Evolutionary conservation across 2,329 filamentous ascomycete genomes (phyloP).

Genomic region (Mycogone perniciosa): DNA sequence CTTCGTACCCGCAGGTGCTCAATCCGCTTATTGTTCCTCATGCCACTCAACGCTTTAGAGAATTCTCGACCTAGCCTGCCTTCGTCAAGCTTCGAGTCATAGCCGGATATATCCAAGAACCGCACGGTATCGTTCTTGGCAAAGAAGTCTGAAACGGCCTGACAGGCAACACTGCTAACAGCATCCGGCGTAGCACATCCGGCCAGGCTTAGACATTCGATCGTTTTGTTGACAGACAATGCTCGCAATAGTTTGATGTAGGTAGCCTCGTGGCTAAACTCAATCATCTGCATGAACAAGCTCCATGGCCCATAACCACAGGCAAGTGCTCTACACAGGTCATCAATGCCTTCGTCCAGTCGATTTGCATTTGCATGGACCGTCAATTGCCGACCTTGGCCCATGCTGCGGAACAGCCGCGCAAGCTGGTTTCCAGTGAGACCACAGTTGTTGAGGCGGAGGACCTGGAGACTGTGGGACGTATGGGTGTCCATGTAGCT

Average conservation of each 20-base stretch:
- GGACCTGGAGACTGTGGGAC: slow-evolving; percentile 35
- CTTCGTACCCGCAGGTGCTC: slow-evolving; percentile 50
- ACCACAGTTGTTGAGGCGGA: slow-evolving; percentile 47
- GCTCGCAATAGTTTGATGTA: slow-evolving; percentile 46
- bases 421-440: slow-evolving; percentile 45
- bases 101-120: slow-evolving; percentile 52
- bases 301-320: slow-evolving; percentile 42
- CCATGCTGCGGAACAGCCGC: slow-evolving; percentile 45
- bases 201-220: slow-evolving; percentile 47
- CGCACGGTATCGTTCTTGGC: slow-evolving; percentile 43
- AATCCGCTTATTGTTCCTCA: slow-evolving; percentile 38
- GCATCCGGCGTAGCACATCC: slow-evolving; percentile 46
- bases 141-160: slow-evolving; percentile 45
- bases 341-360: slow-evolving; percentile 45
- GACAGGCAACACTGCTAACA: slow-evolving; percentile 40
- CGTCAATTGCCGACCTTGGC: slow-evolving; percentile 40
- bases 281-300: slow-evolving; percentile 51
- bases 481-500: slow-evolving; percentile 37
- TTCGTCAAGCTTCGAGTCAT: slow-evolving; percentile 51
- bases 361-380: slow-evolving; percentile 47
- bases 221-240: slow-evolving; percentile 42
- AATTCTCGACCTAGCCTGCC: slow-evolving; percentile 49
- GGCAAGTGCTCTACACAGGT: slow-evolving; percentile 42
- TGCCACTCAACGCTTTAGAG: slow-evolving; percentile 42
- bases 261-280: slow-evolving; percentile 45